A percentile compares a stretch with the other conserved stretches of the same genome.
These are phyloP conservation scores for Sporobolomyces roseus DNA, from an alignment of 768 basidiomycete species.

Conservation along the genomic window DNA sequence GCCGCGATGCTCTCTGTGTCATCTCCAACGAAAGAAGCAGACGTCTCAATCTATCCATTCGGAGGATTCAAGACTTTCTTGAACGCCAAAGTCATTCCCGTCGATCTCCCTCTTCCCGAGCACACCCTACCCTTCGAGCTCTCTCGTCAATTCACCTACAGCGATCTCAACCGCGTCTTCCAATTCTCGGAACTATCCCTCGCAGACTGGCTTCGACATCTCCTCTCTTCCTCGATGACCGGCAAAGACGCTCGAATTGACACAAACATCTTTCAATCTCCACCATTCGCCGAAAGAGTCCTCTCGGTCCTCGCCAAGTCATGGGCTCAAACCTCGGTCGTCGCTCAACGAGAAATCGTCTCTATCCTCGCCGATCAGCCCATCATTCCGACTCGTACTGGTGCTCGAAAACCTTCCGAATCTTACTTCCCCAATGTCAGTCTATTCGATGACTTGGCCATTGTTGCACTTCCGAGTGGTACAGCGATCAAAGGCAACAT, in stretches of 20 bases:
- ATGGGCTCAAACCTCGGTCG: conserved; percentile 64
- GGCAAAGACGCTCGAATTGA: conserved; percentile 50
- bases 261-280: conserved; percentile 63
- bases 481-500: conserved; percentile 61
- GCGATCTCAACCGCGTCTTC: conserved; percentile 58
- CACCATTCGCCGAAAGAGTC: conserved; percentile 66
- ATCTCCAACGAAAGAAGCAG: conserved; percentile 47
- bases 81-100: conserved; percentile 65
- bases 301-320: conserved; percentile 53
- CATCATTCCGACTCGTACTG: conserved; percentile 69
- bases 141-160: conserved; percentile 59
- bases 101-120: conserved; percentile 69
- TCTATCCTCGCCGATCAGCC: conserved; percentile 55
- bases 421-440: conserved; percentile 71
- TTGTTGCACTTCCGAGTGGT: conserved; percentile 68
- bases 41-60: conserved; percentile 64
- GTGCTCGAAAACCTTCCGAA: conserved; percentile 67
- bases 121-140: conserved; percentile 67
- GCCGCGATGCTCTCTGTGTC: conserved; percentile 60
- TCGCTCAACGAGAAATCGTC: conserved; percentile 56
- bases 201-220: conserved; percentile 67
- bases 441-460: conserved; percentile 76
- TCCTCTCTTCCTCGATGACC: conserved; percentile 56
- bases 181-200: conserved; percentile 75
- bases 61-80: conserved; percentile 67